Percentiles rank a stretch among this genome's conserved stretches.
These are phyloP conservation scores for Neonectria neomacrospora DNA, from an alignment of 2,329 filamentous ascomycete genomes.

Conservation along the genomic window DNA sequence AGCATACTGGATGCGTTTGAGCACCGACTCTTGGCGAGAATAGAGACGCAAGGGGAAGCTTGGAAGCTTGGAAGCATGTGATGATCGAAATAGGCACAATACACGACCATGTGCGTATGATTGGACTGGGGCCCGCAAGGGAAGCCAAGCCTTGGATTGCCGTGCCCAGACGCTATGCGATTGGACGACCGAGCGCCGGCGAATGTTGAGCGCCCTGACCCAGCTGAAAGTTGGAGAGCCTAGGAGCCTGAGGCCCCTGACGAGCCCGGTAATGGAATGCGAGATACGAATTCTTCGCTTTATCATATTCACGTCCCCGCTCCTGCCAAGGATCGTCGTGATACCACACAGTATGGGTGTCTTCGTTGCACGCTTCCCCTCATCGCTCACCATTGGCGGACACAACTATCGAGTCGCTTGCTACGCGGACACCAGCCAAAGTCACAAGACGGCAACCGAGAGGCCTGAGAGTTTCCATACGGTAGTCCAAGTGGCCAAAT, in stretches of 20 bases:
- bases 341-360: background rate
- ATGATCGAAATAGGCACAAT: background rate
- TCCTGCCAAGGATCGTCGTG: background rate
- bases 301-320: constrained; percentile 16
- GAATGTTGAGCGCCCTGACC: constrained; percentile 18
- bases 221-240: constrained; percentile 25
- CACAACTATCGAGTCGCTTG: constrained; percentile 12
- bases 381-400: constrained; percentile 1
- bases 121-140: background rate
- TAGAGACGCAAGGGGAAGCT: background rate
- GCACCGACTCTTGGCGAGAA: background rate
- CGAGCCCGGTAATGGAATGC: constrained; percentile 28
- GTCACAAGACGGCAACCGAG: background rate
- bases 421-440: constrained; percentile 10
- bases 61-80: background rate
- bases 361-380: background rate
- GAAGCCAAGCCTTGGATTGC: constrained; percentile 1
- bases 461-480: background rate
- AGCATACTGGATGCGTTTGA: background rate
- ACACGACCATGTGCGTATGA: background rate
- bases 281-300: constrained; percentile 43
- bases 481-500: background rate
- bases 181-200: constrained; percentile 17
- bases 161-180: constrained; percentile 10
- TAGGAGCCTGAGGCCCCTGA: constrained; percentile 7